Evolutionary conservation across 352 stramenopile species (phyloP), one percentile per base, ranked within the genome.

Genomic region (Phytopythium aichiense): DNA sequence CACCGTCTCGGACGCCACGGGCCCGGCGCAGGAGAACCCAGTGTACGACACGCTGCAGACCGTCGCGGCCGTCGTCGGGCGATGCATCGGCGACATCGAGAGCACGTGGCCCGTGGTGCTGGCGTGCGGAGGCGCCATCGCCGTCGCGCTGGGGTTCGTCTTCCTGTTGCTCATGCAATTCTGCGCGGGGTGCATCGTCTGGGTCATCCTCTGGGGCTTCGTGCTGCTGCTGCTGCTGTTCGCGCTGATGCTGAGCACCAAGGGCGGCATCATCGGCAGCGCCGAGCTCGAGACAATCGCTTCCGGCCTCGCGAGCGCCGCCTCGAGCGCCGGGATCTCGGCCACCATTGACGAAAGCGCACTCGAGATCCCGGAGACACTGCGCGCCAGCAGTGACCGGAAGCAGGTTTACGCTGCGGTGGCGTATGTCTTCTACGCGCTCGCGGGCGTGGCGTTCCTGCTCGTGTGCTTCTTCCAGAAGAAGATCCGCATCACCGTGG

Each of bases 401-500:
- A 75, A 84, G 37, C 71, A 85, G 30, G 77, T 77, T 11, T 92
- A 91, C 37, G 73, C 77, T 0, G 77, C 48, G 4, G 84, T 74
- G 0, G 85, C 85, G 4, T 91, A 93, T 55, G 66, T 95, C 12
- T 72, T 80, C 7, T 87, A 81, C 43, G 76, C 71, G 20, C 64
- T 94, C 18, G 63, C 74, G 0, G 77, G 91, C 9, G 57, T 89
- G 2, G 74, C 82, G 15, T 71, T 95, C 20, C 56, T 95, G 43
- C 76, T 96, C 6, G 80, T 95, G 52, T 94, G 81, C 49, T 91
- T 95, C 60, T 84, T 90, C 58, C 79, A 89, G 53, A 95, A 92
- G 71, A 86, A 84, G 54, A 92, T 95, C 50, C 73, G 81, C 7
- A 76, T 94, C 51, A 75, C 83, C 0, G 66, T 93, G 7, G 80